These are phyloP conservation scores for Solanum infundibuliforme DNA, from an alignment of 257 asterid genomes.

Conservation along the genomic window DNA sequence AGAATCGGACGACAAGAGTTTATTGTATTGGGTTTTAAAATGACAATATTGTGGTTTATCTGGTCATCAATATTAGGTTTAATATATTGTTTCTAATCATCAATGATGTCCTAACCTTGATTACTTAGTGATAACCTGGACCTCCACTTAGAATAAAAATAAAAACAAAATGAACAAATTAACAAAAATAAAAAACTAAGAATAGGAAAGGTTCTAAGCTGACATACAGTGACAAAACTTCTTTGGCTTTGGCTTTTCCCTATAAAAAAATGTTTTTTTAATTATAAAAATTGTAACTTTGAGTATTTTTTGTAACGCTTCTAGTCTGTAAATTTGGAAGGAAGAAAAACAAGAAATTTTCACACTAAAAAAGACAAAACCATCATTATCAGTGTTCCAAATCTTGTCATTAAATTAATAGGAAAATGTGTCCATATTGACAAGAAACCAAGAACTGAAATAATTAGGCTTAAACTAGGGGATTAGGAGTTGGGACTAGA, in stretches of 20 bases:
- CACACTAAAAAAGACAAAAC: neutral
- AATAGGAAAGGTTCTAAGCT: neutral
- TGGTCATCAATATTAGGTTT: neutral
- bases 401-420: neutral
- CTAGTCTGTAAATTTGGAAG: neutral
- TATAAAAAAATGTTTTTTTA: neutral
- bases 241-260: neutral
- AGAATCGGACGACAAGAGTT: neutral
- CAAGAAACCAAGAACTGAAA: neutral
- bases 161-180: neutral
- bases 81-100: neutral
- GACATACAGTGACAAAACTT: neutral
- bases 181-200: neutral
- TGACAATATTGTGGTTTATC: neutral
- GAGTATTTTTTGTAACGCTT: neutral
- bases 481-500: neutral
- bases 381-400: neutral
- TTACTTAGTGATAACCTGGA: neutral
- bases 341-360: neutral
- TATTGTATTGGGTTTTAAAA: neutral
- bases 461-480: neutral
- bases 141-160: neutral
- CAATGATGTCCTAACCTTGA: neutral
- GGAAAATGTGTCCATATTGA: neutral
- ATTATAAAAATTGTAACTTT: neutral